These are phyloP conservation scores for Crataegus laevigata DNA, from an alignment of 306 rosid genomes.

Conservation along the genomic window DNA sequence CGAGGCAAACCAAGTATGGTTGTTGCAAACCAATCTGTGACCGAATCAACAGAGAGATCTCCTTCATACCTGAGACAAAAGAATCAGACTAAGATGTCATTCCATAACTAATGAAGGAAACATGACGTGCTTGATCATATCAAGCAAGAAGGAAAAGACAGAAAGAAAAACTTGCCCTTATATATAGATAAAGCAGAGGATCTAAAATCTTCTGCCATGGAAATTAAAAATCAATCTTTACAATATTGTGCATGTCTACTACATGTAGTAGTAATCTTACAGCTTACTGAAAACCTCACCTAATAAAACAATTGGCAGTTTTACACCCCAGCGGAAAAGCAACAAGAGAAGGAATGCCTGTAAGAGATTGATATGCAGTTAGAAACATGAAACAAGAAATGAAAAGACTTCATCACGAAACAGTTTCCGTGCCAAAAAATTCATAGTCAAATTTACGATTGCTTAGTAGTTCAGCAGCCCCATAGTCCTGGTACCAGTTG, in stretches of 20 bases:
- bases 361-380: not conserved
- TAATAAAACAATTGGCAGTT: slow-evolving; percentile 48
- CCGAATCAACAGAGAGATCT: slow-evolving; percentile 51
- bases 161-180: not conserved
- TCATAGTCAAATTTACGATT: not conserved
- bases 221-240: not conserved
- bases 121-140: not conserved
- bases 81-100: not conserved
- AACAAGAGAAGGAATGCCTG: slow-evolving; percentile 78
- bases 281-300: slow-evolving; percentile 46
- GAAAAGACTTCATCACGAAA: not conserved
- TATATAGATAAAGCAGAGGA: not conserved
- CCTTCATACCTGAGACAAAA: slow-evolving; percentile 54
- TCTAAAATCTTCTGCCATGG: not conserved
- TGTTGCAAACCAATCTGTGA: slow-evolving; percentile 91
- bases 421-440: not conserved
- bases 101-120: not conserved
- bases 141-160: not conserved
- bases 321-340: slow-evolving; percentile 64
- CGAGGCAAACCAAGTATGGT: slow-evolving; percentile 65
- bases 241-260: not conserved
- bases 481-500: not conserved
- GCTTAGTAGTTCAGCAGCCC: not conserved
- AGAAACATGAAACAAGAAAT: slow-evolving; percentile 1
- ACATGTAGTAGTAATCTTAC: not conserved